phyloP scores from a whole-genome alignment of 305 asterid species.

The Solanum hybrid region DNA sequence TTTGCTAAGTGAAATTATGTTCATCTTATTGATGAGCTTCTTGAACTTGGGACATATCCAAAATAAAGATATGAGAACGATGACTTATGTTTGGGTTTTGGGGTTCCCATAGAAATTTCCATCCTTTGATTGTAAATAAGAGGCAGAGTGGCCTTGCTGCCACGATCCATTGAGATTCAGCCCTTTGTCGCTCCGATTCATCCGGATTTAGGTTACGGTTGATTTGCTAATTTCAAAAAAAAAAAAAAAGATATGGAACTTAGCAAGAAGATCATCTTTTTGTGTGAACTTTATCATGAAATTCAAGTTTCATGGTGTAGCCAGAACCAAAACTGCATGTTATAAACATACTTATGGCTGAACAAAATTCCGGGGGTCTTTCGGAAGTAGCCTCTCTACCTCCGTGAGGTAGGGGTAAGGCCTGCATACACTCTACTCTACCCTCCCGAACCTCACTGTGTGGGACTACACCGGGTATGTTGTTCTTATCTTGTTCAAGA shows the following conservation, averaged over 20 bases:
- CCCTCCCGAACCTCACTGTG: background rate
- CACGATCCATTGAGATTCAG: background rate
- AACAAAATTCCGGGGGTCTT: background rate
- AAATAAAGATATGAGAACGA: background rate
- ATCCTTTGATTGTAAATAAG: background rate
- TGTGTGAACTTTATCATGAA: background rate
- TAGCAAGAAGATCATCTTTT: background rate
- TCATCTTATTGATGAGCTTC: conserved; percentile 1
- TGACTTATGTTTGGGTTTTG: background rate
- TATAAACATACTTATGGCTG: background rate
- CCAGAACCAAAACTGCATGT: background rate
- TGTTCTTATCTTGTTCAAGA: background rate
- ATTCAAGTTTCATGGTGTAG: background rate
- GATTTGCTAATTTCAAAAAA: too few species aligned
- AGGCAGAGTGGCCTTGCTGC: background rate
- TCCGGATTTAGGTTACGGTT: too few species aligned
- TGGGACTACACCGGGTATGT: background rate
- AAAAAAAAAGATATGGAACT: background rate
- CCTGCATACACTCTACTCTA: background rate
- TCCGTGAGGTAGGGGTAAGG: background rate
- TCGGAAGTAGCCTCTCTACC: background rate
- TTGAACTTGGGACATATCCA: background rate
- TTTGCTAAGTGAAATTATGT: background rate
- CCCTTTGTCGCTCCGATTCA: background rate
- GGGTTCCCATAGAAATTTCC: background rate